phyloP scores from a whole-genome alignment of 2,329 filamentous ascomycete genomes.

The Talaromyces sp. region DNA sequence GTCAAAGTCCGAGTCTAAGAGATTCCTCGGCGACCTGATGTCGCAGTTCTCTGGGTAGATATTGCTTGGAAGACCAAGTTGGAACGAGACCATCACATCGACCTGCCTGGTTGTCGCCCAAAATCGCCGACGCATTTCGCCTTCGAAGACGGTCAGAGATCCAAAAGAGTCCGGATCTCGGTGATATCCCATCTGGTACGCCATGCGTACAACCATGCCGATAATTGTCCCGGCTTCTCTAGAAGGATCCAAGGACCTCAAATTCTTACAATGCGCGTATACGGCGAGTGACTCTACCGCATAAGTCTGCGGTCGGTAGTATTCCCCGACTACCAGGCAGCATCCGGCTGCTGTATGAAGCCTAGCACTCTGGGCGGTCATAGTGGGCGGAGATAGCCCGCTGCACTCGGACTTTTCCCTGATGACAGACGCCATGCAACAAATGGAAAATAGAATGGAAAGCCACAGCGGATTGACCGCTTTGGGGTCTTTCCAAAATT shows the following conservation, averaged over 20 bases:
- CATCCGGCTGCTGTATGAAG: neutral
- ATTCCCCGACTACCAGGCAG: constrained; percentile 47
- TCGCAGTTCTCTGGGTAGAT: constrained; percentile 53
- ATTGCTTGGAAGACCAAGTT: constrained; percentile 56
- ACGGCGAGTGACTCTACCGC: constrained; percentile 50
- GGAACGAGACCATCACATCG: constrained; percentile 53
- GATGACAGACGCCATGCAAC: constrained; percentile 7
- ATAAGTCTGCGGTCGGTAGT: constrained; percentile 45
- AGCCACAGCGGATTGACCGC: constrained; percentile 12
- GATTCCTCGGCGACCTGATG: constrained; percentile 48
- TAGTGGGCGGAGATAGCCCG: neutral
- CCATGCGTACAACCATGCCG: constrained; percentile 47
- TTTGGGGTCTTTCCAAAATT: constrained; percentile 13
- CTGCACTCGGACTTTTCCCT: neutral
- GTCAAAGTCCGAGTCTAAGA: constrained; percentile 53
- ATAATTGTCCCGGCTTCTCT: constrained; percentile 47
- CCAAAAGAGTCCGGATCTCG: constrained; percentile 44
- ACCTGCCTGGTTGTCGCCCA: constrained; percentile 41
- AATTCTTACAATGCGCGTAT: constrained; percentile 49
- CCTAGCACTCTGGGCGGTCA: neutral
- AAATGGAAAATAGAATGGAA: constrained; percentile 12
- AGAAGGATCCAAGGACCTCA: constrained; percentile 47
- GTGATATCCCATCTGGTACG: constrained; percentile 54
- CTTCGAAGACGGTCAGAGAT: constrained; percentile 42
- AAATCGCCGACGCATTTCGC: constrained; percentile 40